phyloP scores from a whole-genome alignment of 2,329 filamentous ascomycete species.

The Fusarium lyarnte region DNA sequence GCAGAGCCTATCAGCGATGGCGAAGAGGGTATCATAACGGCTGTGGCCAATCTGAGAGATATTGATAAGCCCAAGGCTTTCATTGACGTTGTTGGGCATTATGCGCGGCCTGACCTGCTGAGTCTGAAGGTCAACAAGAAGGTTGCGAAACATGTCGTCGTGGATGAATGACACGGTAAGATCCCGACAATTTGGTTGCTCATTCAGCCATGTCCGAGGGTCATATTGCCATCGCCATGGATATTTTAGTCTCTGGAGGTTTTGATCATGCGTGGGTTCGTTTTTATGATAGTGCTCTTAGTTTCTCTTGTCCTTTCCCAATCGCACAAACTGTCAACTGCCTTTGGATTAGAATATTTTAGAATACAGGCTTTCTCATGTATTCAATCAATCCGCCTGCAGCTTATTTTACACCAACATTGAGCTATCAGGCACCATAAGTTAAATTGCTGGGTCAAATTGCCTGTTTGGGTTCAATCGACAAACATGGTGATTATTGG shows the following conservation, averaged over 20 bases:
- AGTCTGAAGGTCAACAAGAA: neutral
- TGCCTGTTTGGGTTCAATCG: neutral
- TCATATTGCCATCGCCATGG: rapidly evolving
- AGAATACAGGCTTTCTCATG: neutral
- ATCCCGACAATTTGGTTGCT: rapidly evolving
- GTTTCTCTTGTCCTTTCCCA: neutral
- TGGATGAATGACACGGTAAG: neutral
- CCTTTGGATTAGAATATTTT: rapidly evolving
- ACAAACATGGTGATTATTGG: neutral
- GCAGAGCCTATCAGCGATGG: neutral
- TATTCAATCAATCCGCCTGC: neutral
- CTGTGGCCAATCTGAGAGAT: neutral
- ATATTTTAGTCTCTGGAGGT: rapidly evolving
- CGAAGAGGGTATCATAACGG: neutral
- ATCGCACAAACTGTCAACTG: neutral
- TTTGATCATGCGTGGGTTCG: neutral
- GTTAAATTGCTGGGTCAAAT: neutral
- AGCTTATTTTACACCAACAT: rapidly evolving
- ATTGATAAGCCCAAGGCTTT: neutral
- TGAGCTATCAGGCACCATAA: too few species aligned
- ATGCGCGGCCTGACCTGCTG: neutral
- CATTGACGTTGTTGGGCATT: neutral
- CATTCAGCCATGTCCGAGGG: too few species aligned
- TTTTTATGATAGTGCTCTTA: neutral
- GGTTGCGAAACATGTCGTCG: neutral